These are phyloP conservation scores for Rhizopogon salebrosus DNA, from an alignment of 768 basidiomycete species.

Conservation along the genomic window DNA sequence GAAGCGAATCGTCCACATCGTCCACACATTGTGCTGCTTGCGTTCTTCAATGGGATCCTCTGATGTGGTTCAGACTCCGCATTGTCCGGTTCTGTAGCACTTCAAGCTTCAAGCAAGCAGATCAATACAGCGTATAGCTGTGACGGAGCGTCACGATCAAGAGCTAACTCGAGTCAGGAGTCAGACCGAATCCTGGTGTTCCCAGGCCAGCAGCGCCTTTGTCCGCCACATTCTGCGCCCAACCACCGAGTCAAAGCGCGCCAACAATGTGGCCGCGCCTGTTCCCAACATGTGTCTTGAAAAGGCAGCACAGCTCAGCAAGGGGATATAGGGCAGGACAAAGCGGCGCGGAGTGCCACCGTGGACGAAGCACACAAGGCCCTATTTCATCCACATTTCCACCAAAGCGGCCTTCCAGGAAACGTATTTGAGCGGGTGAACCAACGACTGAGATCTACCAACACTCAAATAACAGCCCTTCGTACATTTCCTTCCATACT, in stretches of 20 bases:
- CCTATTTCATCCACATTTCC: constrained; percentile 4
- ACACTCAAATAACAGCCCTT: background rate
- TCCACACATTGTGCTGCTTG: background rate
- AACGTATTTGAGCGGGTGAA: constrained; percentile 20
- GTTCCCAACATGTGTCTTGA: constrained; percentile 12
- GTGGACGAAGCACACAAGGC: constrained; percentile 12
- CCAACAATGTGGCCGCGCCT: constrained; percentile 9
- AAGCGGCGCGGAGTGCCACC: constrained; percentile 12
- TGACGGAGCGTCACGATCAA: too few species aligned
- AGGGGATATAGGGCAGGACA: constrained; percentile 8
- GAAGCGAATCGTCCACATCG: background rate
- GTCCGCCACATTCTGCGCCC: background rate
- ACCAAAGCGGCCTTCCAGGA: constrained; percentile 13
- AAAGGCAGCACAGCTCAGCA: constrained; percentile 10
- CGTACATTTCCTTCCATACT: background rate
- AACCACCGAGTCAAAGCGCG: constrained; percentile 17
- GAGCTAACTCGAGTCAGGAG: too few species aligned
- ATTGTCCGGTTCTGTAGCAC: constrained; percentile 7
- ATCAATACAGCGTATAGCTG: too few species aligned
- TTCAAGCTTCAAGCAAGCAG: background rate
- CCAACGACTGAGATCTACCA: background rate
- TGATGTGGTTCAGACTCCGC: background rate
- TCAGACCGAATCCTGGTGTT: background rate
- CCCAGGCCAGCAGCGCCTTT: background rate
- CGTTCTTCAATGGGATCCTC: background rate